Evolutionary conservation across 2,329 filamentous ascomycete genomes (phyloP), one percentile per base, ranked within the genome.

Genomic region (Passalora sequoiae): DNA sequence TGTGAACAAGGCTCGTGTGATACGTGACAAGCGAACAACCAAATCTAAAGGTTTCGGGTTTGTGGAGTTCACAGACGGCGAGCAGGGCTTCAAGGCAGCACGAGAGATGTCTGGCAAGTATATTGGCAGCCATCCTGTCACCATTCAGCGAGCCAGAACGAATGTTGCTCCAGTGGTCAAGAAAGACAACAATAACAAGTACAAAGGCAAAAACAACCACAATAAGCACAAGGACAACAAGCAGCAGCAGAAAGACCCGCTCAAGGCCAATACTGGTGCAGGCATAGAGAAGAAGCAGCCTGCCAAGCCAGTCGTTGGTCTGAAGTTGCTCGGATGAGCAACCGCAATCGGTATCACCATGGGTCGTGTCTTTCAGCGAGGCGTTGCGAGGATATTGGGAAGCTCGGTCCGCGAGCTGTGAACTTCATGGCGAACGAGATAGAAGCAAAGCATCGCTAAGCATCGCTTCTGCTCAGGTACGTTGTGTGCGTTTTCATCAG

Each of bases 21-120:
- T 97, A 48, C 82, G 92, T 39, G 92, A 98, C 70, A 97, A 96
- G 73, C 82, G 89, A 47, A 95, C 91, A 1, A 92, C 86, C 43
- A 98, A 98, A 70, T 94, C 86, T 60, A 94, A 92, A 64, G 92
- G 91, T 0, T 98, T 87, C 63, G 92, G 92, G 2, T 98, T 98
- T 61, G 89, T 98, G 43, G 92, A 87, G 66, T 97, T 98, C 69
- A 84, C 83, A 58, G 86, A 96, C 62, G 86, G 89, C 21, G 92
- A 98, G 65, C 89, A 96, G 61, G 97, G 94, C 65, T 97, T 98
- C 73, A 81, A 87, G 59, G 91, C 92, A 1, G 91, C 89, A 59
- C 89, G 92, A 69, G 91, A 97, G 70, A 97, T 97, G 92, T 86
- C 96, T 60, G 89, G 89, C 57, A 97, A 98, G 70, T 98, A 98